Evolutionary conservation across 495 filamentous ascomycete species (phyloP), one percentile per base, ranked within the genome.

Genomic region (Xylaria sp.): DNA sequence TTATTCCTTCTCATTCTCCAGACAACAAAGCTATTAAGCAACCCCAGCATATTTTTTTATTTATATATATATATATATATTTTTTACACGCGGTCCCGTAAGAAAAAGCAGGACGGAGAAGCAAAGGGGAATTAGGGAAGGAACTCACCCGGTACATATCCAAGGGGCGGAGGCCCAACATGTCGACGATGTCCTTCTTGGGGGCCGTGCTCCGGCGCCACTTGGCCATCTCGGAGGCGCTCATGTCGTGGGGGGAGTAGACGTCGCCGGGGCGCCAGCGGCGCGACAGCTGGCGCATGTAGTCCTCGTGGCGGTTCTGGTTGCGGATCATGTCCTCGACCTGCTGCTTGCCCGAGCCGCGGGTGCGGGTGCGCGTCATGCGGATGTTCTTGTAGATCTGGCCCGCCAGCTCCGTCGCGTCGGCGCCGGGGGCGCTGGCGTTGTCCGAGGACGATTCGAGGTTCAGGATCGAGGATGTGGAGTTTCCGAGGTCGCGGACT

Each of bases 221-320:
- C 82, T 92, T 93, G 79, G 78, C 82, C 88, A 91, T 90, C 86
- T 97, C 93, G 67, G 82, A 79, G 9, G 88, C 82, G 68, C 87
- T 90, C 65, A 99, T 81, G 84, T 99, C 96, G 79, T 94, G 92
- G 50, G 97, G 97, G 50, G 94, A 87, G 80, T 98, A 98, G 58
- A 97, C 85, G 79, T 97, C 94, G 76, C 96, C 96, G 12, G 81
- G 72, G 73, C 81, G 82, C 88, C 90, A 98, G 21, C 87, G 84
- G 62, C 93, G 82, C 35, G 79, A 71, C 75, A 87, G 81, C 73
- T 83, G 80, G 53, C 77, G 75, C 70, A 81, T 8, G 80, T 79
- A 84, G 61, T 75, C 75, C 24, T 81, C 77, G 68, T 65, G 70
- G 59, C 53, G 69, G 67, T 79, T 75, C 55, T 58, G 48, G 33